These are phyloP conservation scores for Amanita brunnescens DNA, from an alignment of 768 basidiomycete genomes.

Conservation along the genomic window DNA sequence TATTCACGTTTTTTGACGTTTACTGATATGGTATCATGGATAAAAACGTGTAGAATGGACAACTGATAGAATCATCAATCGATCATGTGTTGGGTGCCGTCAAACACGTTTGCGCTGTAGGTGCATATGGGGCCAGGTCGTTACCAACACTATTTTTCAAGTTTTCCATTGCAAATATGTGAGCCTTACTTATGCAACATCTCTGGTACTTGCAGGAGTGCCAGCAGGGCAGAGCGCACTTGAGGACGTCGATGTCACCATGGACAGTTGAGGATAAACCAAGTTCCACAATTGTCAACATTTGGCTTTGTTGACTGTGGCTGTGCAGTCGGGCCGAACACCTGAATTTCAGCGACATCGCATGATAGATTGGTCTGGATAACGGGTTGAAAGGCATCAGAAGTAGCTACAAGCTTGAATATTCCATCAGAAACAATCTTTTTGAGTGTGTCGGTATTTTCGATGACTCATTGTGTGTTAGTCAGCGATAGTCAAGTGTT, in stretches of 20 bases:
- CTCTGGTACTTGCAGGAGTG: neutral
- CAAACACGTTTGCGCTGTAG: neutral
- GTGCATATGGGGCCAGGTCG: neutral
- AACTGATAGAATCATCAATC: neutral
- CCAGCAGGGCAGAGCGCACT: neutral
- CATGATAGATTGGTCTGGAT: no score
- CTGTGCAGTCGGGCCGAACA: neutral
- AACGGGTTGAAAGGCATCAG: no score
- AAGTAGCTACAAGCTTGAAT: no score
- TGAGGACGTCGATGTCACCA: neutral
- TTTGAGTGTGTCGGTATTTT: no score
- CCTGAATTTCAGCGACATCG: neutral
- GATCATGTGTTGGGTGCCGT: neutral
- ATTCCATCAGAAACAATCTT: no score
- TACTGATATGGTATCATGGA: neutral
- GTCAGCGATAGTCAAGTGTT: neutral
- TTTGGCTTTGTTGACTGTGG: neutral
- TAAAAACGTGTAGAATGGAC: neutral
- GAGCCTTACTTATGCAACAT: no score
- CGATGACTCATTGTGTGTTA: neutral
- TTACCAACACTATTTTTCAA: neutral
- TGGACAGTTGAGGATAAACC: neutral
- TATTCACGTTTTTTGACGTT: conserved; percentile 3
- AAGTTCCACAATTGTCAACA: conserved; percentile 2
- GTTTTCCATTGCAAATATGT: no score